Evolutionary conservation across 208 protist genomes (phyloP), one percentile per base, ranked within the genome.

Genomic region (Tritrichomonas foetus): DNA sequence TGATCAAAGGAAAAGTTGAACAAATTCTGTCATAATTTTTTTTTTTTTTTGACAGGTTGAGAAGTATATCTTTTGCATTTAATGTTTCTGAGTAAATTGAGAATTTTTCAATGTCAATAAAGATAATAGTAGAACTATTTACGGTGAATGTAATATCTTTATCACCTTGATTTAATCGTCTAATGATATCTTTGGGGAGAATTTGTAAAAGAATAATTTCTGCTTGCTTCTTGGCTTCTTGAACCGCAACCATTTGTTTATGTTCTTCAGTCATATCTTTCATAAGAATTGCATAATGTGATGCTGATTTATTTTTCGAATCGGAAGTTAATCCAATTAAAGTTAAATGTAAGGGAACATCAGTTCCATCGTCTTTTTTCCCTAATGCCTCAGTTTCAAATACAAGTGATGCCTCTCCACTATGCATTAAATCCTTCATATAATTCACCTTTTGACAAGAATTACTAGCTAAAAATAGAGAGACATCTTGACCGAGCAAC

Each of bases 91-190:
- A 53, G 16, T 89, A 89, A 22, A 14, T n/a, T 57, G 78, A 89
- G 27, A 89, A 89, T 89, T 89, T 89, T 44, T 89, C 47, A 30
- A 89, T 89, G 39, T 89, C 78, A 33, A 89, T 57, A n/a, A 89
- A 89, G 9, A 89, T 57, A 57, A 89, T 57, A 5, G 78, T 61
- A 39, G 78, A 25, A 33, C 3, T 39, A 39, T 25, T 5, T 39
- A 57, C 78, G 57, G 30, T 49, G 22, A 89, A 89, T 27, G 78
- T 39, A 39, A 89, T 89, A 39, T 61, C 30, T 89, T 89, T 89
- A 8, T 89, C 78, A 36, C 78, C 41, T 89, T 39, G 33, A 50
- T 89, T 89, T 1, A 89, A n/a, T 39, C 47, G 8, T 1, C 27
- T n/a, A 57, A 89, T 49, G 39, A 89, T 61, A 89, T 89, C 78